Conservation (phyloP, 2,329 filamentous ascomycete species). For the Ophiostoma sp. region DNA sequence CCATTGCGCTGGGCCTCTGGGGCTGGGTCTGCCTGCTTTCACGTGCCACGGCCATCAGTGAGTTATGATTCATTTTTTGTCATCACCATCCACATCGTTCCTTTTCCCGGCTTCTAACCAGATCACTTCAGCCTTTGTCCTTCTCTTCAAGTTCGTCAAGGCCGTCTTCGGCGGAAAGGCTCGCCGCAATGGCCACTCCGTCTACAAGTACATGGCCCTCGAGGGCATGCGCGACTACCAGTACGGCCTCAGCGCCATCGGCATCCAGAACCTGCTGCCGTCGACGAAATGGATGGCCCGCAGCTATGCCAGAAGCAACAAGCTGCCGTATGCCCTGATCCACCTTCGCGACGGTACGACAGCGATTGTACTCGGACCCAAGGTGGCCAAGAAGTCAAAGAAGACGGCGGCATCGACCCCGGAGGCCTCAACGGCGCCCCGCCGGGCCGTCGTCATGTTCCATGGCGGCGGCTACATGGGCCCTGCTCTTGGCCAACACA, state of each 20-base stretch:
- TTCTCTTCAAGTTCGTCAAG: slow-evolving; percentile 3
- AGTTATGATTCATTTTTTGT: neutral
- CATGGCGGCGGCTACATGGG: slow-evolving; percentile 24
- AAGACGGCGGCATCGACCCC: neutral
- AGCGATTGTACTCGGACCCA: neutral
- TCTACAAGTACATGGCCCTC: slow-evolving; percentile 14
- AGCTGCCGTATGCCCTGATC: neutral
- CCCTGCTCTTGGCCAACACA: slow-evolving; percentile 15
- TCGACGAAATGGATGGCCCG: neutral
- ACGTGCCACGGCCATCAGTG: slow-evolving; percentile 18
- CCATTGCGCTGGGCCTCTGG: neutral
- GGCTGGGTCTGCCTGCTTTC: slow-evolving; percentile 18
- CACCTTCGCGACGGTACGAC: slow-evolving; percentile 19
- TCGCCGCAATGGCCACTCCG: slow-evolving; percentile 12
- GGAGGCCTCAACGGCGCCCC: neutral
- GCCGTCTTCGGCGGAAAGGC: slow-evolving; percentile 11
- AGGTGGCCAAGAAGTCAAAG: neutral
- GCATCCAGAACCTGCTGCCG: slow-evolving; percentile 22
- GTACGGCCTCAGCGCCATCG: slow-evolving; percentile 17
- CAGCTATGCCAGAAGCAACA: neutral
- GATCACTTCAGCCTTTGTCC: neutral
- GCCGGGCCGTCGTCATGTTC: slow-evolving; percentile 14
- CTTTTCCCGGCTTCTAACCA: neutral
- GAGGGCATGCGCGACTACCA: slow-evolving; percentile 25
- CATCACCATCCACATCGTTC: neutral